phyloP scores from a whole-genome alignment of 148 eudicot genomes.

The Gaultheria prostrata region DNA sequence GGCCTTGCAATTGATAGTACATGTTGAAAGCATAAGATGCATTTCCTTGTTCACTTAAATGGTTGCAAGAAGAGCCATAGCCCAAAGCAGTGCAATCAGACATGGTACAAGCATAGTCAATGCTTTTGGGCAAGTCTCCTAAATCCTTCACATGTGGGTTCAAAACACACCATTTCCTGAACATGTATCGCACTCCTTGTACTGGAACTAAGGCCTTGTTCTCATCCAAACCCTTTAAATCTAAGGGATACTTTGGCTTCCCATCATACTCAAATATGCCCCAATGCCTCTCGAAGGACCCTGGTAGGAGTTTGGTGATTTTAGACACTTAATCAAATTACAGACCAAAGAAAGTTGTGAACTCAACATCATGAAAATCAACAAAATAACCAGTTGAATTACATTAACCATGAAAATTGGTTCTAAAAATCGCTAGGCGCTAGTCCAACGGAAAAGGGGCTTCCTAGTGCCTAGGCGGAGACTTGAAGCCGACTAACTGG shows the following conservation, averaged over 20 bases:
- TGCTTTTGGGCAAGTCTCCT: slow-evolving; percentile 35
- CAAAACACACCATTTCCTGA: slow-evolving; percentile 72
- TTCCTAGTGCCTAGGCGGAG: too few species aligned
- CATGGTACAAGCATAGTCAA: slow-evolving; percentile 85
- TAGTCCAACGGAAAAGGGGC: too few species aligned
- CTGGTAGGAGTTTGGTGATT: slow-evolving; percentile 26
- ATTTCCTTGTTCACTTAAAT: slow-evolving; percentile 48
- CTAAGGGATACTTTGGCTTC: slow-evolving; percentile 79
- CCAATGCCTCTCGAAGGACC: slow-evolving; percentile 95
- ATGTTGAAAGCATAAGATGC: slow-evolving; percentile 95
- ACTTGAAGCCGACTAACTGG: too few species aligned
- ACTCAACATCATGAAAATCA: neutral
- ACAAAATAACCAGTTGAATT: neutral
- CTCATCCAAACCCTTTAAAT: slow-evolving; percentile 46
- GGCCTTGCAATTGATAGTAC: slow-evolving; percentile 78
- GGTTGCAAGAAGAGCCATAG: slow-evolving; percentile 84
- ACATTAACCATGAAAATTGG: neutral
- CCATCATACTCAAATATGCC: slow-evolving; percentile 95
- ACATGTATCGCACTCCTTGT: slow-evolving; percentile 61
- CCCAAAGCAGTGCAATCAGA: slow-evolving; percentile 91
- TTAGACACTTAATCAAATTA: neutral
- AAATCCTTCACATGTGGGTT: slow-evolving; percentile 42
- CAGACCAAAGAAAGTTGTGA: neutral
- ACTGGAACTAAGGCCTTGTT: slow-evolving; percentile 61
- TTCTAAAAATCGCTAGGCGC: too few species aligned